Conservation (phyloP, 495 filamentous ascomycete genomes). For the Penicillium coffeae region DNA sequence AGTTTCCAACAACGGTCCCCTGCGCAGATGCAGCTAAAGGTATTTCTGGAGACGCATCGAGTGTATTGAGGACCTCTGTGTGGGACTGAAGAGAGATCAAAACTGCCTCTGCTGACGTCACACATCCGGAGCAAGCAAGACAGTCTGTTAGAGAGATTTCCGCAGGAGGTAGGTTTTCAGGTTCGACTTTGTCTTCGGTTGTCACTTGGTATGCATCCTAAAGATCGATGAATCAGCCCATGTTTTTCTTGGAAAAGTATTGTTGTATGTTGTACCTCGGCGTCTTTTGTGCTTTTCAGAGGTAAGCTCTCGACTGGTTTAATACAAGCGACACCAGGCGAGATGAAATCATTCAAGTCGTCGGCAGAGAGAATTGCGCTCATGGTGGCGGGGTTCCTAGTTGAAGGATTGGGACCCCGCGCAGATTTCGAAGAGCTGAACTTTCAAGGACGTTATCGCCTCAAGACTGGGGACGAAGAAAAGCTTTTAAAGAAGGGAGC, state of each 20-base stretch:
- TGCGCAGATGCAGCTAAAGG: conserved; percentile 22
- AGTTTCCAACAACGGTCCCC: conserved; percentile 20
- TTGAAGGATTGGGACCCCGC: conserved; percentile 5
- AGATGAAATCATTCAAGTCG: conserved; percentile 98
- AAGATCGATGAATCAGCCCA: conserved; percentile 14
- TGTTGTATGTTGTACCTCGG: conserved; percentile 39
- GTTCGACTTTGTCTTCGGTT: conserved; percentile 74
- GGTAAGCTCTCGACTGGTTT: conserved; percentile 87
- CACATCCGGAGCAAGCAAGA: conserved; percentile 94
- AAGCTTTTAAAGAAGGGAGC: not conserved
- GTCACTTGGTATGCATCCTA: conserved; percentile 81
- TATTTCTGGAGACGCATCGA: conserved; percentile 62
- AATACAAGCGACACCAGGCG: conserved; percentile 94
- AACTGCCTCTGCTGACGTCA: conserved; percentile 94
- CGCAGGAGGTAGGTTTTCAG: conserved; percentile 57
- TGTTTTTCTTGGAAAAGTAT: no score
- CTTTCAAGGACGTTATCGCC: not conserved
- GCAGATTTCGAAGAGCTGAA: not conserved
- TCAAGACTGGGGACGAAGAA: not conserved
- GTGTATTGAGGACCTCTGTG: conserved; percentile 76
- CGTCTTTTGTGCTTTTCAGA: conserved; percentile 46
- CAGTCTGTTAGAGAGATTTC: conserved; percentile 97
- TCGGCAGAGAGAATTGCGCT: conserved; percentile 94
- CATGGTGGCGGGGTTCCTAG: conserved; percentile 54
- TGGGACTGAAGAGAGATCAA: conserved; percentile 91